Conservation (phyloP, 352 stramenopile genomes). For the Halophytophthora batemanensis region DNA sequence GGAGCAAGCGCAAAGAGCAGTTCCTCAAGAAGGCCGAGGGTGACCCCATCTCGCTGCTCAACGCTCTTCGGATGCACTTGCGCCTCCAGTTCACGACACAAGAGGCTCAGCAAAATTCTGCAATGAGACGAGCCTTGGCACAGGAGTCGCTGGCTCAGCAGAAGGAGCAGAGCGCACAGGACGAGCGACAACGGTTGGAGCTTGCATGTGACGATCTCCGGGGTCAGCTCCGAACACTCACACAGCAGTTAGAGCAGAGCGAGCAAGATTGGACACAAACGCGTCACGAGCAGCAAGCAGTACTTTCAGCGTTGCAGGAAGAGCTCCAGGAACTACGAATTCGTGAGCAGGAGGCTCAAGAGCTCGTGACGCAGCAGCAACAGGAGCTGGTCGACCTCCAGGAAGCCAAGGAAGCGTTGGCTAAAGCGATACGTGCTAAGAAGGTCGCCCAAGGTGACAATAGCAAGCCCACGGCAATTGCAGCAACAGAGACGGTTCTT, state of each 20-base stretch:
- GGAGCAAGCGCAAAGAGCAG: conserved; percentile 51
- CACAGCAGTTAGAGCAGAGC: conserved; percentile 23
- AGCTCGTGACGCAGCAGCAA: conserved; percentile 12
- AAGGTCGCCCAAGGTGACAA: conserved; percentile 8
- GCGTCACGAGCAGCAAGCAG: conserved; percentile 29
- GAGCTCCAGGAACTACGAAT: conserved; percentile 15
- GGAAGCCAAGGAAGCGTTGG: conserved; percentile 12
- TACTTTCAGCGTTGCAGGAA: conserved; percentile 29
- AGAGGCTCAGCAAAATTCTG: conserved; percentile 29
- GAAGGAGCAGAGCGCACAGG: conserved; percentile 35
- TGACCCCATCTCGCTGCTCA: conserved; percentile 66
- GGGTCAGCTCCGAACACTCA: conserved; percentile 28
- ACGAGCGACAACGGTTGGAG: conserved; percentile 40
- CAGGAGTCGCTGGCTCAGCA: conserved; percentile 29
- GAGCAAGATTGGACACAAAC: conserved; percentile 29
- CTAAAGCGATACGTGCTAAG: conserved; percentile 9
- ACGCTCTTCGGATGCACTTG: conserved; percentile 62
- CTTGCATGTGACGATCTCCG: conserved; percentile 13
- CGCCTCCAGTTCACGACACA: conserved; percentile 58
- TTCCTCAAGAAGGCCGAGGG: conserved; percentile 54
- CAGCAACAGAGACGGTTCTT: background rate
- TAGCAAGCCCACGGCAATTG: background rate
- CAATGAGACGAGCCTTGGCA: conserved; percentile 19
- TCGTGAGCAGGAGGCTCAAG: conserved; percentile 9
- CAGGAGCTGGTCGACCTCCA: conserved; percentile 19